These are phyloP conservation scores for Pythium catenulatum DNA, from an alignment of 352 stramenopile species.

Conservation along the genomic window DNA sequence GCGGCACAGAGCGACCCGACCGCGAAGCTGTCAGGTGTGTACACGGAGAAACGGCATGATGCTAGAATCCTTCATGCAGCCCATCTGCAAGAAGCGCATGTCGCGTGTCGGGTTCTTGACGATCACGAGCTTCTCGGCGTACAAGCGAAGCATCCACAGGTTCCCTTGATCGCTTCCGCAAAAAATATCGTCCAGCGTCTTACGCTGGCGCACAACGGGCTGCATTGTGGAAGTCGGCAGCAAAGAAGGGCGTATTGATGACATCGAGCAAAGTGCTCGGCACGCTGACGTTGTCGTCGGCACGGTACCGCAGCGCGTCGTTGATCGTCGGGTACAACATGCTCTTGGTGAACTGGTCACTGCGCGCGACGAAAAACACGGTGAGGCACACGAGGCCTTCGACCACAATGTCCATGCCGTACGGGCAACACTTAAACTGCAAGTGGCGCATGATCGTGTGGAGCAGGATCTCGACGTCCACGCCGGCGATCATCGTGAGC, in stretches of 20 bases:
- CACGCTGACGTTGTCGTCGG: constrained; percentile 77
- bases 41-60: constrained; percentile 78
- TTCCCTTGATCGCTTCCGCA: constrained; percentile 75
- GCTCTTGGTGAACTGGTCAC: constrained; percentile 76
- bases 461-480: constrained; percentile 56
- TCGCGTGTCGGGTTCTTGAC: constrained; percentile 82
- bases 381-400: constrained; percentile 78
- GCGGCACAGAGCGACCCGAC: constrained; percentile 71
- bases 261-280: too few relatives aligned
- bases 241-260: too few relatives aligned
- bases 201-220: too few relatives aligned
- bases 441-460: constrained; percentile 71
- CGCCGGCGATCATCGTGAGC: constrained; percentile 37
- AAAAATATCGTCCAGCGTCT: constrained; percentile 60
- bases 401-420: constrained; percentile 75
- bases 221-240: too few relatives aligned
- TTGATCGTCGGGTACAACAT: constrained; percentile 73
- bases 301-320: constrained; percentile 67
- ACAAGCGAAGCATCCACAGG: constrained; percentile 78
- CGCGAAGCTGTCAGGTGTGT: constrained; percentile 69
- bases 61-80: constrained; percentile 67
- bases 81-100: constrained; percentile 79
- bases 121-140: constrained; percentile 79
- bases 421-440: constrained; percentile 81
- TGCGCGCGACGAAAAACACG: constrained; percentile 85